Conservation (phyloP, 2,329 filamentous ascomycete species). For the Ophiosphaerella narmari region DNA sequence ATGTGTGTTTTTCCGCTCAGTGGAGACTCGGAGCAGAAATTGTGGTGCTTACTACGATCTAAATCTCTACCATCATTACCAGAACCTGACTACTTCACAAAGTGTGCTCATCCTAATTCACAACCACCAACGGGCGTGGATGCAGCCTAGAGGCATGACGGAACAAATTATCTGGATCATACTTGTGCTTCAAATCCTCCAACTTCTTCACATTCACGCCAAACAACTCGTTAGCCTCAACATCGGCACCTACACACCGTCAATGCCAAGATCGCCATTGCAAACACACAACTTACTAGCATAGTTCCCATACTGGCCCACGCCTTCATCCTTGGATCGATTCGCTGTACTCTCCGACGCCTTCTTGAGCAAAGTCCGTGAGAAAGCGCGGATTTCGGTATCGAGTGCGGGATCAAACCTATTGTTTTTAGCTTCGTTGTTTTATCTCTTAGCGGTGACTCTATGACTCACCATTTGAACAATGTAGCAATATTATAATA, state of each 20-base stretch:
- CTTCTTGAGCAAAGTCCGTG: constrained; percentile 30
- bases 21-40: no score
- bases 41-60: no score
- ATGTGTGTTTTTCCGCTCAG: no score
- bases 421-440: not conserved
- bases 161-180: constrained; percentile 42
- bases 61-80: no score
- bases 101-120: constrained; percentile 11
- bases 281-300: constrained; percentile 20
- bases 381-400: constrained; percentile 29
- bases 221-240: constrained; percentile 34
- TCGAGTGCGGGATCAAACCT: constrained; percentile 36
- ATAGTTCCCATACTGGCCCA: constrained; percentile 42
- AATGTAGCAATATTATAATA: constrained; percentile 41
- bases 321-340: constrained; percentile 28
- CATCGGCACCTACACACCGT: constrained; percentile 24
- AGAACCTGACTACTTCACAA: not conserved
- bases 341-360: constrained; percentile 22
- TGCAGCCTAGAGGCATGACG: constrained; percentile 31
- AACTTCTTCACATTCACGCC: constrained; percentile 39
- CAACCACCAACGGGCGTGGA: constrained; percentile 24
- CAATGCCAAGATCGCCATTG: not conserved
- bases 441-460: not conserved
- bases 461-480: constrained; percentile 35
- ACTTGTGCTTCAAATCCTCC: constrained; percentile 40